phyloP scores from a whole-genome alignment of 2,329 filamentous ascomycete genomes.

The Aureobasidium sp. region DNA sequence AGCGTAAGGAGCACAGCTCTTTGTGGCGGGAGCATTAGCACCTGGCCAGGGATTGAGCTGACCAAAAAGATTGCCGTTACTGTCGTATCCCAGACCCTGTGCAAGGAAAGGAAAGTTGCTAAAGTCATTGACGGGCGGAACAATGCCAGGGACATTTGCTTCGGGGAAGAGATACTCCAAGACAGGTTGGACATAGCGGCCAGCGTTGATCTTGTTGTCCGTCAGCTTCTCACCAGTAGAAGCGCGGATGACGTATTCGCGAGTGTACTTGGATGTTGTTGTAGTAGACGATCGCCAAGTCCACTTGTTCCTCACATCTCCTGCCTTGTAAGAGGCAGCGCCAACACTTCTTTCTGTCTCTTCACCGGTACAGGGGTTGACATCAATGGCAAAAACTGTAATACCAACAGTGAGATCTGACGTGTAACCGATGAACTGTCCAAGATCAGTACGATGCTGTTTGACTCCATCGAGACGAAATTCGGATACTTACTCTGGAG shows the following conservation, averaged over 20 bases:
- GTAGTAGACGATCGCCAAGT: conserved; percentile 27
- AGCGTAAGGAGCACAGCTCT: conserved; percentile 12
- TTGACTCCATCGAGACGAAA: no score
- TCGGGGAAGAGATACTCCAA: conserved; percentile 40
- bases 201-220: conserved; percentile 34
- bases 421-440: conserved; percentile 32
- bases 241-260: conserved; percentile 35
- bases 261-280: conserved; percentile 30
- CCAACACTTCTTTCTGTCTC: conserved; percentile 31
- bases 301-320: conserved; percentile 34
- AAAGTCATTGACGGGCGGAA: conserved; percentile 29
- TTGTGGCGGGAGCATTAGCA: conserved; percentile 22
- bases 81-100: conserved; percentile 26
- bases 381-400: conserved; percentile 33
- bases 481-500: conserved; percentile 17
- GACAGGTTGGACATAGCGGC: conserved; percentile 35
- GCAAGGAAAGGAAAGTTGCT: conserved; percentile 26
- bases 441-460: not conserved
- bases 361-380: conserved; percentile 36
- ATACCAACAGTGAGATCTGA: conserved; percentile 31
- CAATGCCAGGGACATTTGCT: conserved; percentile 30
- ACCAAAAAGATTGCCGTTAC: conserved; percentile 28
- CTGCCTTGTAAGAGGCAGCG: conserved; percentile 24
- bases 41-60: conserved; percentile 33
- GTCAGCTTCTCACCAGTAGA: conserved; percentile 28